phyloP scores from a whole-genome alignment of 352 stramenopile species.

The Nothophytophthora sp. region DNA sequence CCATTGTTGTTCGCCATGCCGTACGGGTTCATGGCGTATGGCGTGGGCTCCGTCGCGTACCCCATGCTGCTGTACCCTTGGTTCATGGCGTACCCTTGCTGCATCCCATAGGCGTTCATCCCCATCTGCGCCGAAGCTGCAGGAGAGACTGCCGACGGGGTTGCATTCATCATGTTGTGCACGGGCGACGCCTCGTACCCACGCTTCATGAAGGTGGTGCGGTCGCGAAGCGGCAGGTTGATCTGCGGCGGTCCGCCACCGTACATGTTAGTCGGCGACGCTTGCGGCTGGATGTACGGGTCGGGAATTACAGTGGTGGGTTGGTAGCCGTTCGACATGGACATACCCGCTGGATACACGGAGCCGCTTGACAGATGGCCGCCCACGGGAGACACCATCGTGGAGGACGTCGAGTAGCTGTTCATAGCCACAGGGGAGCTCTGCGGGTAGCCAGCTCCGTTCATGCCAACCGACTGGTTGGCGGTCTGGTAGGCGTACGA shows the following conservation, averaged over 20 bases:
- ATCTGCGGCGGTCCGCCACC: constrained; percentile 37
- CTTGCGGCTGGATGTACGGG: constrained; percentile 40
- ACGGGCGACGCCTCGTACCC: constrained; percentile 33
- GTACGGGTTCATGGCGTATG: constrained; percentile 36
- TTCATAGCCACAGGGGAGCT: constrained; percentile 35
- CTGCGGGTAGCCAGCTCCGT: constrained; percentile 22
- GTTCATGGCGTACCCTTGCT: constrained; percentile 30
- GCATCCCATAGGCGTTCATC: constrained; percentile 32
- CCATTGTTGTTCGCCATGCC: constrained; percentile 24
- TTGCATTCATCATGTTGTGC: constrained; percentile 33
- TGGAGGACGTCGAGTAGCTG: constrained; percentile 20
- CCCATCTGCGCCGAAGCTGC: constrained; percentile 19
- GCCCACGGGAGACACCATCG: constrained; percentile 12
- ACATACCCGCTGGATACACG: constrained; percentile 24
- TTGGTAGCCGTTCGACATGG: constrained; percentile 20
- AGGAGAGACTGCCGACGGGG: constrained; percentile 21
- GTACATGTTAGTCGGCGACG: constrained; percentile 36
- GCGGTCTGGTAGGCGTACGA: constrained; percentile 35
- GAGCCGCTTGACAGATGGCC: constrained; percentile 16
- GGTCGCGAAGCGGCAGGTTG: constrained; percentile 62
- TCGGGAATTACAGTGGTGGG: constrained; percentile 23
- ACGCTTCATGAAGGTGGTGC: constrained; percentile 54
- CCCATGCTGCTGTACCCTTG: constrained; percentile 34
- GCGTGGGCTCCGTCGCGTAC: constrained; percentile 28
- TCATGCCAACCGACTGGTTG: constrained; percentile 17